These are phyloP conservation scores for Ceratobasidium sp. DNA, from an alignment of 1,284 basidiomycete species.

Conservation along the genomic window DNA sequence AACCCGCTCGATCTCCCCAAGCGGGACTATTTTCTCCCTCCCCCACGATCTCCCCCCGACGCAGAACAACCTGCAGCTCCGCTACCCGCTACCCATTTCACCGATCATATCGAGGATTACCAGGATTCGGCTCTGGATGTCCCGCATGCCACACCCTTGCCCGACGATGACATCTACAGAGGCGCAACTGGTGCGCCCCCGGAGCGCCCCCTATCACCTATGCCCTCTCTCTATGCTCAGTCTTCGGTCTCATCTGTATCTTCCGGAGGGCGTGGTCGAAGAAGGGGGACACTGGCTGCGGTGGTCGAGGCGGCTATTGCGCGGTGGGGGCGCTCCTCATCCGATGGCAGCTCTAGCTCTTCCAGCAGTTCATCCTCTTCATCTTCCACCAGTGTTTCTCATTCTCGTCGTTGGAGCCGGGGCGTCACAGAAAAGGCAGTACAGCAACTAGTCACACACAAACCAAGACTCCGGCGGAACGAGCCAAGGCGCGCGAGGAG, in stretches of 20 bases:
- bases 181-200: constrained; percentile 34
- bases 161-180: constrained; percentile 38
- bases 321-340: constrained; percentile 60
- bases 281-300: constrained; percentile 57
- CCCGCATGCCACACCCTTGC: constrained; percentile 3
- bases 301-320: constrained; percentile 63
- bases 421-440: constrained; percentile 54
- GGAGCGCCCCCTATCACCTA: constrained; percentile 27
- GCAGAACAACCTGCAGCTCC: constrained; percentile 10
- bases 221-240: constrained; percentile 34
- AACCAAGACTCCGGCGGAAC: constrained; percentile 62
- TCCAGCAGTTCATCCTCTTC: constrained; percentile 56
- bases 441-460: constrained; percentile 53
- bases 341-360: constrained; percentile 48
- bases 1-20: constrained; percentile 23
- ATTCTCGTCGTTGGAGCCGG: constrained; percentile 46
- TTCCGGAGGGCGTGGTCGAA: constrained; percentile 50
- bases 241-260: constrained; percentile 36
- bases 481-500: constrained; percentile 66
- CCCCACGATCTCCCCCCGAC: neutral
- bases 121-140: constrained; percentile 5
- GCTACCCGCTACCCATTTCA: constrained; percentile 10
- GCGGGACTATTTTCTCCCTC: constrained; percentile 25
- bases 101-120: constrained; percentile 33
- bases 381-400: constrained; percentile 51